Evolutionary conservation across 345 rosid genomes (phyloP), one percentile per base, ranked within the genome.

Genomic region (Pseudoturritis turrita): DNA sequence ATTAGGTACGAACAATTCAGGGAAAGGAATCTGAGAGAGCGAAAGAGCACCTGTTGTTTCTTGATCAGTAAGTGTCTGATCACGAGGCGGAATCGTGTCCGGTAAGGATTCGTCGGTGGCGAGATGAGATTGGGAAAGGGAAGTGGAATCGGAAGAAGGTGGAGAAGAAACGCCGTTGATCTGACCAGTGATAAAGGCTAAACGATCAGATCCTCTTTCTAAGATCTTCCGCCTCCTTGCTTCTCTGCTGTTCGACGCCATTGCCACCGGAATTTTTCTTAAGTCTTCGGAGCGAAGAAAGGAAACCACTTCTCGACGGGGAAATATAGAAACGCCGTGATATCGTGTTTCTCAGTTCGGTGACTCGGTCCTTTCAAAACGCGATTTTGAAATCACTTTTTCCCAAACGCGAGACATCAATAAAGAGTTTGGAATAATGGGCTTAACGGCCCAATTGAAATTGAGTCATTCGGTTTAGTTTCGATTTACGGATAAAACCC

Each of bases 141-240:
- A 65, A 7, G 77, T 4, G 17, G 54, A 12, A 19, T 63, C 65
- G 6, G 81, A 73, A 77, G 89, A 35, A n/a, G 85, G 86, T 6
- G 81, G 72, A 78, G 88, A 23, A 25, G 86, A 85, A 23, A 75
- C 75, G 56, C 65, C 70, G 23, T 78, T 77, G 83, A 83, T 15
- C 60, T 79, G 87, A 75, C 90, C 94, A 26, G 91, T 75, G 73
- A 89, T 86, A 70, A 86, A 77, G 67, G 98, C 96, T 47, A 93
- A 82, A 54, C 98, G 97, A 79, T 93, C 96, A 25, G 88, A 59
- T 68, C 98, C 90, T 76, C 92, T 80, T 8, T 87, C 94, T 26
- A 83, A 50, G 71, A 89, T 90, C 84, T 79, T 89, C 69, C 82
- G 77, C 79, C 98, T 84, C 79, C 98, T 85, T 3, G 86, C 81